A percentile compares a stretch with the other conserved stretches of the same genome.
phyloP scores from a whole-genome alignment of 805 yeast species.

The Sungouiella blattae region DNA sequence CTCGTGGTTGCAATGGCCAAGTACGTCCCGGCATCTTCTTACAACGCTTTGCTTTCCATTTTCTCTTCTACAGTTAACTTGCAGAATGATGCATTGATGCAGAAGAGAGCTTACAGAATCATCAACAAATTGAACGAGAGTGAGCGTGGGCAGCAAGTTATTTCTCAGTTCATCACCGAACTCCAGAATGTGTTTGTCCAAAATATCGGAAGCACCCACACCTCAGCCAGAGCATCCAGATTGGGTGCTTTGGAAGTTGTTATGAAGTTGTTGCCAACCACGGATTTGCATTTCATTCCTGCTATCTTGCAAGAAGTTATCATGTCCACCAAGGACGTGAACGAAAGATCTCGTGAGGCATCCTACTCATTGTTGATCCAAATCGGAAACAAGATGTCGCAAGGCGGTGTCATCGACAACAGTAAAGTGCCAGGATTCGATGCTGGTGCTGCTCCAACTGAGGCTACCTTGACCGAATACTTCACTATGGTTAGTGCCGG shows the following conservation, averaged over 20 bases:
- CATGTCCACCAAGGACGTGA: conserved; percentile 84
- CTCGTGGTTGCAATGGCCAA: conserved; percentile 82
- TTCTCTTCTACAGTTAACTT: conserved; percentile 61
- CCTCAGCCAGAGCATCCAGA: conserved; percentile 80
- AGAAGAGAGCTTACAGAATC: conserved; percentile 86
- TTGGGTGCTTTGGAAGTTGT: conserved; percentile 62
- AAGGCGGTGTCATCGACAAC: conserved; percentile 65
- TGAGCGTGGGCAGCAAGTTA: conserved; percentile 56
- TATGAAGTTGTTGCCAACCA: conserved; percentile 57
- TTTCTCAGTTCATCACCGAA: conserved; percentile 49
- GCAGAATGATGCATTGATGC: conserved; percentile 62
- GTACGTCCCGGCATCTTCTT: conserved; percentile 68
- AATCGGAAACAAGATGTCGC: conserved; percentile 76
- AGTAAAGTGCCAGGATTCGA: conserved; percentile 66
- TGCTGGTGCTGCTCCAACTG: conserved; percentile 54
- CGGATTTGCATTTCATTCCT: conserved; percentile 75
- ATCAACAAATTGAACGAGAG: conserved; percentile 68
- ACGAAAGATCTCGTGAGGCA: conserved; percentile 83
- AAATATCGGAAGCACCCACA: conserved; percentile 54
- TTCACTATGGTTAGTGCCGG: conserved; percentile 96
- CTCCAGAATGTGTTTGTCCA: conserved; percentile 59
- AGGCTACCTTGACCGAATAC: conserved; percentile 73
- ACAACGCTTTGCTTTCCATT: conserved; percentile 73
- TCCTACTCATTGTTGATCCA: conserved; percentile 72
- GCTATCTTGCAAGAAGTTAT: conserved; percentile 82